These are phyloP conservation scores for Ogataea henricii DNA, from an alignment of 805 yeast genomes.

Conservation along the genomic window DNA sequence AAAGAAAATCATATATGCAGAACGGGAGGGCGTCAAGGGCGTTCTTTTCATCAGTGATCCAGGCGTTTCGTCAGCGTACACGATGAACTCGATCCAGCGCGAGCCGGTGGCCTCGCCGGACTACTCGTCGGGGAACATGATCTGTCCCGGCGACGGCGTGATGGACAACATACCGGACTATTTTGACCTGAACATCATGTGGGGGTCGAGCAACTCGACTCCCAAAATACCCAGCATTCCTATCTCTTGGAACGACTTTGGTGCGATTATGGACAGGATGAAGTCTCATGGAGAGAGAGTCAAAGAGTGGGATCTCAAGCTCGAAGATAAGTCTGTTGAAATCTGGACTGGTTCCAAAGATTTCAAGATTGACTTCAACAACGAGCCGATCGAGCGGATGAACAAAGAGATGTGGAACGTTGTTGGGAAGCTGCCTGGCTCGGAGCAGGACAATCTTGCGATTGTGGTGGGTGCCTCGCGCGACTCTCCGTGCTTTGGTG, in stretches of 20 bases:
- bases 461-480: slow-evolving; percentile 81
- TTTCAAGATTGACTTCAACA: slow-evolving; percentile 28
- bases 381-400: slow-evolving; percentile 47
- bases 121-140: slow-evolving; percentile 71
- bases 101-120: slow-evolving; percentile 59
- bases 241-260: slow-evolving; percentile 72
- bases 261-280: slow-evolving; percentile 39
- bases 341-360: slow-evolving; percentile 47
- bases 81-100: slow-evolving; percentile 51
- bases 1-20: slow-evolving; percentile 56
- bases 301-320: slow-evolving; percentile 37
- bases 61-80: slow-evolving; percentile 27
- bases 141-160: slow-evolving; percentile 73
- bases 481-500: slow-evolving; percentile 71
- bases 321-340: slow-evolving; percentile 32
- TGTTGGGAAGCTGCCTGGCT: slow-evolving; percentile 73
- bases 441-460: slow-evolving; percentile 75
- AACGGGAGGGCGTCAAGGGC: slow-evolving; percentile 58
- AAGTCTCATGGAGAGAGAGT: slow-evolving; percentile 42
- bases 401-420: slow-evolving; percentile 78
- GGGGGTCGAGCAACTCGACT: slow-evolving; percentile 51
- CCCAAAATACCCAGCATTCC: slow-evolving; percentile 80
- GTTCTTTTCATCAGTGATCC: slow-evolving; percentile 64
- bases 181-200: slow-evolving; percentile 40
- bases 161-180: slow-evolving; percentile 35